A percentile compares a stretch with the other conserved stretches of the same genome.
Evolutionary conservation across 106 monocot species (phyloP).

Genomic region (Dendrobium huoshanense): DNA sequence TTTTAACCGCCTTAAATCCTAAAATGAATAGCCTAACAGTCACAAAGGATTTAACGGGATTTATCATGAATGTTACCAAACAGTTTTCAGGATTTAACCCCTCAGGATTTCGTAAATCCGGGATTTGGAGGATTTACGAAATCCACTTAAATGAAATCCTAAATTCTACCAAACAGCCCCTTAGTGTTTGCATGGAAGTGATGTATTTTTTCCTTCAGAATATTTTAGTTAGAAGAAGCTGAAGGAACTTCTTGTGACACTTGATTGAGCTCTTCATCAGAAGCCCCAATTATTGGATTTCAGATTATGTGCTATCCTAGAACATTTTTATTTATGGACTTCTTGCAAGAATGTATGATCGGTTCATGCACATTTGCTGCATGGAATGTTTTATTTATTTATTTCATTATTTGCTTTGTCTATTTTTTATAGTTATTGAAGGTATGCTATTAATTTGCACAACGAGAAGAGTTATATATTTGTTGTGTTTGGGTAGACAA

Average conservation of each 20-base stretch:
- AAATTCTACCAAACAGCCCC: too few relatives aligned
- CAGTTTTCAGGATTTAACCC: too few relatives aligned
- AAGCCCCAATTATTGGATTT: background rate
- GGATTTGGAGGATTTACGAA: too few relatives aligned
- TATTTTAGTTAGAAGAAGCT: background rate
- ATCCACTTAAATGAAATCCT: too few relatives aligned
- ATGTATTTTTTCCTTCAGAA: background rate
- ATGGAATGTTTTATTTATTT: too few relatives aligned
- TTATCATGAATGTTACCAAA: too few relatives aligned
- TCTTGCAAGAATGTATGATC: background rate
- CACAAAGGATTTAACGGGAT: too few relatives aligned
- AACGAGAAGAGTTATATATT: background rate
- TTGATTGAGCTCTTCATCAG: background rate
- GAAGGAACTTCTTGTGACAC: background rate
- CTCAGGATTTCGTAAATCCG: too few relatives aligned
- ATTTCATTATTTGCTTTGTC: background rate
- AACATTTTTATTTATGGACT: background rate
- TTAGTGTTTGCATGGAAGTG: background rate
- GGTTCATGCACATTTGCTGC: too few relatives aligned
- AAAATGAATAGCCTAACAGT: too few relatives aligned
- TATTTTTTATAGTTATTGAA: background rate
- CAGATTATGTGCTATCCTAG: background rate
- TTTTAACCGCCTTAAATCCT: too few relatives aligned
- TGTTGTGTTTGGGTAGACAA: conserved; percentile 33
- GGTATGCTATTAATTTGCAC: conserved; percentile 1